Conservation (phyloP, 2,329 filamentous ascomycete genomes). For the Fusarium sp. region DNA sequence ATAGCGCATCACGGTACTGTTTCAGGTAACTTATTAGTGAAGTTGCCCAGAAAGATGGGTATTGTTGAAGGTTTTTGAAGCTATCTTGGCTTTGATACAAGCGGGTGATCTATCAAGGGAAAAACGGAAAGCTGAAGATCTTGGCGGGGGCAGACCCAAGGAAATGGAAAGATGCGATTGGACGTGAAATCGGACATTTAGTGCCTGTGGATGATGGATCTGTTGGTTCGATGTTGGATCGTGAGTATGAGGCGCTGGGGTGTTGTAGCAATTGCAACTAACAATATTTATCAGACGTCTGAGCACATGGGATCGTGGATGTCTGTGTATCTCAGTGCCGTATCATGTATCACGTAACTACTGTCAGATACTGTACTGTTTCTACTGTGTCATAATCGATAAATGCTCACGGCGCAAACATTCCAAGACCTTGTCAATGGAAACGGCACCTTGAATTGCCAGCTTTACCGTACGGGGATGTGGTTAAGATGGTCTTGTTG, state of each 20-base stretch:
- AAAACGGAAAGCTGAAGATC: slow-evolving; percentile 13
- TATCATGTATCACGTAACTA: neutral
- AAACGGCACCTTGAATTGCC: neutral
- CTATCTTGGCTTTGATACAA: slow-evolving; percentile 14
- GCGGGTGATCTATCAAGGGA: neutral
- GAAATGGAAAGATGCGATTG: slow-evolving; percentile 19
- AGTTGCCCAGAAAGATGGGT: slow-evolving; percentile 3
- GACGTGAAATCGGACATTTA: neutral
- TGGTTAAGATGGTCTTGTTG: neutral
- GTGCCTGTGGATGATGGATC: neutral
- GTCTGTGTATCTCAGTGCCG: neutral
- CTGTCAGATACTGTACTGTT: neutral
- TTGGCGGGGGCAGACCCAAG: slow-evolving; percentile 6
- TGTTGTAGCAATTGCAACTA: neutral
- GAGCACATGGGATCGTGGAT: neutral
- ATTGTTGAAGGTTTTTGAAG: slow-evolving; percentile 23
- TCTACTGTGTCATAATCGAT: neutral
- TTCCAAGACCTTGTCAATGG: neutral
- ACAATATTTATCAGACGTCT: neutral
- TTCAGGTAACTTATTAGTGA: slow-evolving; percentile 30
- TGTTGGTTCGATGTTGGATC: neutral
- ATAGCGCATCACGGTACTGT: slow-evolving; percentile 13
- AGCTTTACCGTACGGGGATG: neutral
- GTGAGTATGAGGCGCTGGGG: neutral
- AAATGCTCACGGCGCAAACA: neutral